These are phyloP conservation scores for Aspergillus tanneri DNA, from an alignment of 2,329 filamentous ascomycete genomes.

Conservation along the genomic window DNA sequence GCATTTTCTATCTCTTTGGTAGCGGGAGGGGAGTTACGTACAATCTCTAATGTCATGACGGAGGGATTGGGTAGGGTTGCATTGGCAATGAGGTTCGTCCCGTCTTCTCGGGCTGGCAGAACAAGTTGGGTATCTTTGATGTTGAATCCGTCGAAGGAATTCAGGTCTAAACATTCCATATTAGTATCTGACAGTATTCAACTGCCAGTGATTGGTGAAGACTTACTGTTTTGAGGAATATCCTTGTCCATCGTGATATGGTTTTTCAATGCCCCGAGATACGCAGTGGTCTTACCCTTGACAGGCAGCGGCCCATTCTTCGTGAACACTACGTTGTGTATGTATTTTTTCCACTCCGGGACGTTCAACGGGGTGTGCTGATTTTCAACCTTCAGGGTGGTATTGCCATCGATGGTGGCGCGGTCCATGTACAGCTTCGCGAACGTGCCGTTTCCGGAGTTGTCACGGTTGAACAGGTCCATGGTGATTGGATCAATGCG, in stretches of 20 bases:
- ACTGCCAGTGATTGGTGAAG: neutral
- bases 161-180: constrained; percentile 45
- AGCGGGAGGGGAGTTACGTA: constrained; percentile 11
- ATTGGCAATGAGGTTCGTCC: constrained; percentile 55
- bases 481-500: constrained; percentile 38
- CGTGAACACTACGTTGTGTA: constrained; percentile 33
- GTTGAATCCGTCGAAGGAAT: constrained; percentile 52
- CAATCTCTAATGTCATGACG: constrained; percentile 54
- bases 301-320: constrained; percentile 28
- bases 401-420: constrained; percentile 35
- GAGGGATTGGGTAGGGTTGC: constrained; percentile 60
- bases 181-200: neutral
- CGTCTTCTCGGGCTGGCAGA: constrained; percentile 41
- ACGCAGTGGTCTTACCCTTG: constrained; percentile 29
- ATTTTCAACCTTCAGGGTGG: constrained; percentile 29
- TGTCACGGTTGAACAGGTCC: constrained; percentile 35
- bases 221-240: constrained; percentile 36
- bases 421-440: constrained; percentile 24
- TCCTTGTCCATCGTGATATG: constrained; percentile 37
- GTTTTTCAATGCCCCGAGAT: constrained; percentile 33
- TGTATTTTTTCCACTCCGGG: constrained; percentile 32
- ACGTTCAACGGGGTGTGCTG: constrained; percentile 29
- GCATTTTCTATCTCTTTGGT: neutral
- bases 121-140: constrained; percentile 50
- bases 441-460: constrained; percentile 30